phyloP scores from a whole-genome alignment of 1,284 basidiomycete genomes.

The Microbotryum scabiosae region DNA sequence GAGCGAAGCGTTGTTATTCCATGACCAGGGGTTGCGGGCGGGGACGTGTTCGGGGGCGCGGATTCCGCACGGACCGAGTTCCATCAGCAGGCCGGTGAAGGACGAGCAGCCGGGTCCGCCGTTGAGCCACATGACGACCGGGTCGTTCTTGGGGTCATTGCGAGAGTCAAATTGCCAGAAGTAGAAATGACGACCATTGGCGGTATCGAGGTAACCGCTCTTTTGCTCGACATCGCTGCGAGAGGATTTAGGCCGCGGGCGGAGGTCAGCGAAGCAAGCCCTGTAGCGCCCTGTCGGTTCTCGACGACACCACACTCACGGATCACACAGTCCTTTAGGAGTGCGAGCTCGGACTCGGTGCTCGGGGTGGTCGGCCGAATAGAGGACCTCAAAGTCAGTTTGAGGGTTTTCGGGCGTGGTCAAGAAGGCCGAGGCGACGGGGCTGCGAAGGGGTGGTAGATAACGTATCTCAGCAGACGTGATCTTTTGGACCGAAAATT shows the following conservation, averaged over 20 bases:
- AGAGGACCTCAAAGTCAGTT: neutral
- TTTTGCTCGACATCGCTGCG: slow-evolving; percentile 37
- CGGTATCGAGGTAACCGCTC: slow-evolving; percentile 26
- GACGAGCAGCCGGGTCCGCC: slow-evolving; percentile 41
- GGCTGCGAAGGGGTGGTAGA: no score
- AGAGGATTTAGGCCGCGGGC: no score
- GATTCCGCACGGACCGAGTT: slow-evolving; percentile 42
- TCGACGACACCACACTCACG: neutral
- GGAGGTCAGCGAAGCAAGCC: neutral
- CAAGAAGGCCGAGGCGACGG: neutral
- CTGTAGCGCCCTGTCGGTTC: neutral
- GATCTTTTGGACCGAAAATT: no score
- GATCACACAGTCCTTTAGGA: slow-evolving; percentile 37
- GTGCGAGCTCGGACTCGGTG: slow-evolving; percentile 22
- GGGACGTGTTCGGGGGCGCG: slow-evolving; percentile 19
- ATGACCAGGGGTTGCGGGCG: slow-evolving; percentile 21
- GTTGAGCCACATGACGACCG: slow-evolving; percentile 40
- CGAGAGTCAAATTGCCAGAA: slow-evolving; percentile 39
- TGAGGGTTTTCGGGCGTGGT: neutral
- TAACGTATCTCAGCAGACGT: no score
- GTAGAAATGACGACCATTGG: slow-evolving; percentile 39
- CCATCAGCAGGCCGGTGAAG: slow-evolving; percentile 46
- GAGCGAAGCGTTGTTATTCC: slow-evolving; percentile 40
- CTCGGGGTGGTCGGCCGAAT: slow-evolving; percentile 2
- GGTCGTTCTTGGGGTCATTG: slow-evolving; percentile 39